Evolutionary conservation across 2,329 filamentous ascomycete species (phyloP), one percentile per base, ranked within the genome.

Genomic region (Hypocrella siamensis): DNA sequence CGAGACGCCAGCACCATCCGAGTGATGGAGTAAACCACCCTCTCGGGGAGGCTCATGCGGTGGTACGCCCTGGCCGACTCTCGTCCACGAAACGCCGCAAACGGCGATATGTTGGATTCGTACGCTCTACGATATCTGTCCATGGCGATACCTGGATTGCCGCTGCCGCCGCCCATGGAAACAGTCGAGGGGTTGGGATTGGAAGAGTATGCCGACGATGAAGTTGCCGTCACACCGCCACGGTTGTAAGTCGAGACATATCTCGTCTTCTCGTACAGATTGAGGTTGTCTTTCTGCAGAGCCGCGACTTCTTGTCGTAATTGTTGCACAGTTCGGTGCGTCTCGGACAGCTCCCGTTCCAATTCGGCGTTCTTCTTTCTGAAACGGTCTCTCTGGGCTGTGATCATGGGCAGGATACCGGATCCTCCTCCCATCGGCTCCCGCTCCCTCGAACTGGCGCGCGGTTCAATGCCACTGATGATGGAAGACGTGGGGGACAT

Each of bases 391-490:
- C 90, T 79, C 57, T 98, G 92, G 2, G 92, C 90, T 21, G 90
- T 93, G 32, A 98, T 81, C 92, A 98, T 98, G 21, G 90, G 92
- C 17, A 98, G 63, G 40, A 98, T 94, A 10, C 86, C 84, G 0
- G 82, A 82, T 3, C 83, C 82, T 33, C 81, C 67, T 19, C 79
- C 80, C 34, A 78, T 67, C 7, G 76, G 64, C 29, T 84, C 80
- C 12, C 65, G 59, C 25, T 64, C 56, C 7, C 55, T 51, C 30
- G 57, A 61, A 26, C 44, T 40, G 12, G 36, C 62, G 27, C 72
- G 67, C 16, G 80, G 76, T 46, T 93, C 82, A 48, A 94, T 85
- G n/a, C 90, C 90, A 37, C 86, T 94, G 45, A 98, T 96, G 46
- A 98, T 96, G 15, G 88, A 96, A 4, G 88, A 96, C 1, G 90